Evolutionary conservation across 345 rosid species (phyloP).

Genomic region (Ricinus communis): DNA sequence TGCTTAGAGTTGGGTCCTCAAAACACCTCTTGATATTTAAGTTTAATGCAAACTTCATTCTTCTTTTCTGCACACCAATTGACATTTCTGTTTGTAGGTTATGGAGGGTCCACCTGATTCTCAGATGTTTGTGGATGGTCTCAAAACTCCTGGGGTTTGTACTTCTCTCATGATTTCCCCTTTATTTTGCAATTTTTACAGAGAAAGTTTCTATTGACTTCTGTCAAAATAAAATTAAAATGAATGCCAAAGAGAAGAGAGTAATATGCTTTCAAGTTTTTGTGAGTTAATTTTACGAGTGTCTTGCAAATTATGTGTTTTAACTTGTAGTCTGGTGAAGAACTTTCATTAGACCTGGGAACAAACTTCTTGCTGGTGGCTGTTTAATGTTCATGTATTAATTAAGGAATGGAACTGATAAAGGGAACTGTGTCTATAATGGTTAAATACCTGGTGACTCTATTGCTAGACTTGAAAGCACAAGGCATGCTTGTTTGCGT

Average conservation of each 20-base stretch:
- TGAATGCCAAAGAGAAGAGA: not conserved
- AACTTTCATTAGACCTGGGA: not conserved
- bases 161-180: conserved; percentile 17
- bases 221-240: not conserved
- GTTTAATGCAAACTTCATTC: not conserved
- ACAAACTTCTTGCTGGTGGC: not conserved
- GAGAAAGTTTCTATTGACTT: not conserved
- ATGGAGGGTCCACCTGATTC: conserved; percentile 55
- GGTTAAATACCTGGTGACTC: not conserved
- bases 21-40: conserved; percentile 4
- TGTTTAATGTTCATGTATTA: not conserved
- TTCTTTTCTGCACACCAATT: not conserved
- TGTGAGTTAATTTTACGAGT: not conserved
- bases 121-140: conserved; percentile 46
- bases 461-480: not conserved
- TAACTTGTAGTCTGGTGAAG: not conserved
- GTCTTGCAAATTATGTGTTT: not conserved
- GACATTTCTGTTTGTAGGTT: conserved; percentile 37
- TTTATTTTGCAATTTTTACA: not conserved
- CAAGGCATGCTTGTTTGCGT: not conserved
- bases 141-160: conserved; percentile 86
- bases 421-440: not conserved
- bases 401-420: not conserved
- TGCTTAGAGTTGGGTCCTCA: not conserved
- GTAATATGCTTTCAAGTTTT: not conserved